Conservation (phyloP, 2,329 filamentous ascomycete genomes). For the Epichloe coenophiala region DNA sequence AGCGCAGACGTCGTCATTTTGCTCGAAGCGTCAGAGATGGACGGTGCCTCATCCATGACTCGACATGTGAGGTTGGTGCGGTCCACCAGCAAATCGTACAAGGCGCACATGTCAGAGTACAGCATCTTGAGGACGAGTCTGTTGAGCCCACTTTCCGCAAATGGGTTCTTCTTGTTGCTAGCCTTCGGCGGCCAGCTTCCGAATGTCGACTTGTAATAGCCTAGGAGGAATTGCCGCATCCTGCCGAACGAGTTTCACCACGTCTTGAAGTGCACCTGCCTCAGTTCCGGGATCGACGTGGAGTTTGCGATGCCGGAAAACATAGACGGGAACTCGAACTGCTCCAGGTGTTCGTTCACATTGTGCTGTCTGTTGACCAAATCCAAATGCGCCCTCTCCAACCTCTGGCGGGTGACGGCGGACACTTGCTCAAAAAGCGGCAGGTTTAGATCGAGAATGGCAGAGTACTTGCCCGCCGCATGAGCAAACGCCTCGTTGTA, state of each 20-base stretch:
- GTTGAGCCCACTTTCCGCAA: constrained; percentile 77
- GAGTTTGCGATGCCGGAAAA: constrained; percentile 83
- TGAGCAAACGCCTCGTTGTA: constrained; percentile 91
- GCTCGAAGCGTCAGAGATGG: constrained; percentile 39
- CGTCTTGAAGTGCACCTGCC: constrained; percentile 64
- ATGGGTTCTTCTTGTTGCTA: constrained; percentile 79
- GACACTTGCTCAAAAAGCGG: constrained; percentile 60
- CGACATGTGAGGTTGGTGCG: constrained; percentile 65
- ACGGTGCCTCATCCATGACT: constrained; percentile 52
- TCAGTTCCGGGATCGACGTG: constrained; percentile 63
- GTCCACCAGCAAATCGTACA: constrained; percentile 85
- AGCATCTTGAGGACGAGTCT: constrained; percentile 67
- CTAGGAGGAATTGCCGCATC: constrained; percentile 60
- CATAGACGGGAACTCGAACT: constrained; percentile 83
- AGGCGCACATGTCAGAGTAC: constrained; percentile 71
- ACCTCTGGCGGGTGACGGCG: constrained; percentile 56
- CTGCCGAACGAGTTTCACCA: constrained; percentile 67
- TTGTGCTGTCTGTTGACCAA: constrained; percentile 58
- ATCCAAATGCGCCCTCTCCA: constrained; percentile 73
- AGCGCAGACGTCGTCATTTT: constrained; percentile 56
- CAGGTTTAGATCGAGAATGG: constrained; percentile 52
- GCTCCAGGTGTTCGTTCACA: constrained; percentile 60
- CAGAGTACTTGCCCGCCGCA: constrained; percentile 72
- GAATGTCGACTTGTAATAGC: constrained; percentile 48
- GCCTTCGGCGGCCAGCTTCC: constrained; percentile 83